A percentile compares a stretch with the other conserved stretches of the same genome.
These are phyloP conservation scores for Kluyveromyces aestuarii DNA, from an alignment of 805 yeast genomes.

Conservation along the genomic window DNA sequence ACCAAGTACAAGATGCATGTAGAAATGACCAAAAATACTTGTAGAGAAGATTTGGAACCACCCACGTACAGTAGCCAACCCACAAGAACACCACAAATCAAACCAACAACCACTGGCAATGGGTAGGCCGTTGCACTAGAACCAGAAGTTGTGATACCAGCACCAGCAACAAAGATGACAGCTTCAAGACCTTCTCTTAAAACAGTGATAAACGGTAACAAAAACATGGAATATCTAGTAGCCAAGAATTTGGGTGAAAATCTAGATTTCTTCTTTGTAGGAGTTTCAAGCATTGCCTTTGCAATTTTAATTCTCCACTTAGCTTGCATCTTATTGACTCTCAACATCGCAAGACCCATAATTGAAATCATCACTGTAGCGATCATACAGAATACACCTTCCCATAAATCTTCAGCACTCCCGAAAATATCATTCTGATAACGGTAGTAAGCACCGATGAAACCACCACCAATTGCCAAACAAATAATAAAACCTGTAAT, in stretches of 20 bases:
- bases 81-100: conserved; percentile 64
- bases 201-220: conserved; percentile 83
- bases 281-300: conserved; percentile 58
- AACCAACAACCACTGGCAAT: conserved; percentile 82
- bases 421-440: conserved; percentile 80
- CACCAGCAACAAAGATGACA: conserved; percentile 93
- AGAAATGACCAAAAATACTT: conserved; percentile 75
- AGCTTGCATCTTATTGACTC: conserved; percentile 91
- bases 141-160: conserved; percentile 54
- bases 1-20: conserved; percentile 85
- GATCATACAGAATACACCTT: conserved; percentile 85
- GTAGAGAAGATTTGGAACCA: conserved; percentile 77
- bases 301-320: conserved; percentile 97
- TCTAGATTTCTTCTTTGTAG: conserved; percentile 40
- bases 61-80: conserved; percentile 72
- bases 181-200: conserved; percentile 97
- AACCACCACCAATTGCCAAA: conserved; percentile 80
- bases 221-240: conserved; percentile 78
- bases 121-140: conserved; percentile 73
- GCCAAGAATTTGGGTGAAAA: conserved; percentile 46
- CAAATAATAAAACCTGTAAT: conserved; percentile 65
- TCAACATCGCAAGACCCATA: conserved; percentile 95
- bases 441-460: conserved; percentile 87
- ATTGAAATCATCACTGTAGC: conserved; percentile 82
- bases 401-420: conserved; percentile 88